Conservation (phyloP, 1,139 yeast genomes). For the Yarrowia galli region DNA sequence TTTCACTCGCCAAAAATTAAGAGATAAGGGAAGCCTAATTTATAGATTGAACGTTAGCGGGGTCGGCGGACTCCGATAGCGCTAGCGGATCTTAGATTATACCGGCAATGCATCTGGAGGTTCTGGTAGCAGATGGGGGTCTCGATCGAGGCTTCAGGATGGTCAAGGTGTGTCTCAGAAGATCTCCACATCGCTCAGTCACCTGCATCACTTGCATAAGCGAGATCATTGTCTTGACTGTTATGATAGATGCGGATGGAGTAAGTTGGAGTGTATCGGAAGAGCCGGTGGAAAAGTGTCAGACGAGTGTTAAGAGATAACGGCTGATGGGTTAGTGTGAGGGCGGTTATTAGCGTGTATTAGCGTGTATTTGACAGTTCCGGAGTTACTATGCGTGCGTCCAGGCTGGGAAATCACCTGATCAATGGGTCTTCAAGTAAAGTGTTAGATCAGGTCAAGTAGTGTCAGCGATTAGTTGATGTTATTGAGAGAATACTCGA, state of each 20-base stretch:
- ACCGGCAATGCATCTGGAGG: not conserved
- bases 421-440: not conserved
- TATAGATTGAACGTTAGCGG: not conserved
- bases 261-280: not conserved
- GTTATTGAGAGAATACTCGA: no score
- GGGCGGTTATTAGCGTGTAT: not conserved
- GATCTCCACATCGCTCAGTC: not conserved
- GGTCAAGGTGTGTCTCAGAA: not conserved
- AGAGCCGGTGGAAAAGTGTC: not conserved
- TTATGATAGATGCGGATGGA: not conserved
- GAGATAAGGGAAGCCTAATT: conserved; percentile 2
- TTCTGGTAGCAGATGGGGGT: not conserved
- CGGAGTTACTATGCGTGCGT: no score
- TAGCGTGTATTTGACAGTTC: no score
- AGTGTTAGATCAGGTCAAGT: no score
- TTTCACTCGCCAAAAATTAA: conserved; percentile 1
- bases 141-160: not conserved
- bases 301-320: no score
- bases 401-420: not conserved
- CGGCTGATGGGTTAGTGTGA: not conserved
- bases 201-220: conserved; percentile 5
- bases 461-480: no score
- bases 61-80: conserved; percentile 9
- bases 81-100: no score
- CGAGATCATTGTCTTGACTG: not conserved